Base-by-base conservation (phyloP, 257 asterid species). In the Datura wrightii region DNA sequence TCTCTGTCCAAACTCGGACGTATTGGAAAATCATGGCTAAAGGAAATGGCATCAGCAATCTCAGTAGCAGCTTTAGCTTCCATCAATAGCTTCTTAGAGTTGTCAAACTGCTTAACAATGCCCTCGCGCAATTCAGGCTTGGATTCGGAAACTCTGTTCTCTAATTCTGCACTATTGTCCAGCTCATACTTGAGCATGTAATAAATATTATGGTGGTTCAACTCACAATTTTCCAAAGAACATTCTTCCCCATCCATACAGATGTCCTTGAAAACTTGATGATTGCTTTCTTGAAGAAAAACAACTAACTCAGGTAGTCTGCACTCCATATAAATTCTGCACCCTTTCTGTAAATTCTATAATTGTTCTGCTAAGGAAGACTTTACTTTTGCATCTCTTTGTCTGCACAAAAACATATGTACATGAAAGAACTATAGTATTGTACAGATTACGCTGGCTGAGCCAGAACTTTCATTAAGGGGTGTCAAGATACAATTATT, bases 201-300 rank as follows among this genome's bases (percentile, higher is more conserved):
- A 69, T 69, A 62, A n/a, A 83, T 70, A 59, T 85, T 63, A 84
- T 80, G 70, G n/a, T 79, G 83, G 85, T 85, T 86, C 88, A 88
- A 82, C 86, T 88, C 88, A 81, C 79, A 83, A 18, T 85, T 83
- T 48, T 80, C 63, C 83, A 79, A 10, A 81, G 59, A 37, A 55
- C 82, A 79, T 72, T 54, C n/a, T 69, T 85, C 80, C 39, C 50
- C 83, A 34, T 9, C 85, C 42, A 81, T 65, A 36, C 85, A 48
- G 0, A 41, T 34, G 63, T 74, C 85, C 65, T 80, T 72, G 6
- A 70, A 84, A 34, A 63, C 62, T n/a, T 86, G 65, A 80, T 31
- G 80, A 24, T 72, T 79, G 14, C 16, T 63, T 52, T 65, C 86
- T 81, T 84, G 62, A 16, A 87, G 58, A 44, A 82, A 34, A 53